phyloP scores from a whole-genome alignment of 345 rosid species.

The Combretum micranthum region DNA sequence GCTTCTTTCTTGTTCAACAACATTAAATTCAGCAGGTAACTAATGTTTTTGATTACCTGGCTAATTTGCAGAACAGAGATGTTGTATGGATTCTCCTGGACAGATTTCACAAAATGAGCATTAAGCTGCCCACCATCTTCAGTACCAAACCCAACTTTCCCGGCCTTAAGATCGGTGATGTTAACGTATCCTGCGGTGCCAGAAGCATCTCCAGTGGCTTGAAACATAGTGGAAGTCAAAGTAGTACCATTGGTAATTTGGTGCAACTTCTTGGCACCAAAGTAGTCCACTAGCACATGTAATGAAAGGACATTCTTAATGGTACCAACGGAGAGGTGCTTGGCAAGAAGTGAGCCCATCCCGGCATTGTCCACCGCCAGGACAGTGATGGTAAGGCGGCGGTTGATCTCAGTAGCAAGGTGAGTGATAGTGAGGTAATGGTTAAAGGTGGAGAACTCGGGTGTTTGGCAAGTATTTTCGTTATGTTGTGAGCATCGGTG shows the following conservation, averaged over 20 bases:
- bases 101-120: constrained; percentile 55
- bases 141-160: constrained; percentile 83
- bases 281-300: constrained; percentile 88
- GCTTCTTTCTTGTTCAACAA: background rate
- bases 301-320: constrained; percentile 78
- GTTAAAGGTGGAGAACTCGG: constrained; percentile 90
- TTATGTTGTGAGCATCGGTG: constrained; percentile 69
- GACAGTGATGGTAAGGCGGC: constrained; percentile 77
- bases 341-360: constrained; percentile 59
- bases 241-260: constrained; percentile 66
- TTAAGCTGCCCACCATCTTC: constrained; percentile 42
- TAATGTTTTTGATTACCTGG: constrained; percentile 20
- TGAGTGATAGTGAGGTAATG: constrained; percentile 82
- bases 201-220: constrained; percentile 79
- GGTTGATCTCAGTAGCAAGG: constrained; percentile 81
- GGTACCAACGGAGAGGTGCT: constrained; percentile 53
- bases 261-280: constrained; percentile 86
- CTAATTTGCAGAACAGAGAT: constrained; percentile 80
- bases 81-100: constrained; percentile 72
- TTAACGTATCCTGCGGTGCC: constrained; percentile 84
- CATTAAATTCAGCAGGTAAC: background rate
- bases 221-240: constrained; percentile 75
- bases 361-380: constrained; percentile 82
- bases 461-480: constrained; percentile 61
- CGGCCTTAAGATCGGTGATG: constrained; percentile 69